These are phyloP conservation scores for Acanthamoeba lenticulata DNA, from an alignment of 208 protist species.

Conservation along the genomic window DNA sequence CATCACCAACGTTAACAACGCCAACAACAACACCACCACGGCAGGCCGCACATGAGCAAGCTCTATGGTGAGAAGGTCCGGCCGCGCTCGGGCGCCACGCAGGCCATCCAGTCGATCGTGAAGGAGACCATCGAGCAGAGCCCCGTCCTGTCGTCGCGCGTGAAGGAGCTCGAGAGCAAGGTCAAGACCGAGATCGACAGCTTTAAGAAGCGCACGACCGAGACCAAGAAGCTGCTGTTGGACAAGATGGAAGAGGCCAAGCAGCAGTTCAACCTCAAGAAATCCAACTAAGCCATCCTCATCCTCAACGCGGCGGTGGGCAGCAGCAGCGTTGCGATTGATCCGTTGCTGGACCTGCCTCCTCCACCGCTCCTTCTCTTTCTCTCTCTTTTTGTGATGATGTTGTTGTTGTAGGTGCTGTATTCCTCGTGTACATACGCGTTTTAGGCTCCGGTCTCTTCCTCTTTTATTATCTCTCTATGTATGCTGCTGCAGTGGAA, in stretches of 20 bases:
- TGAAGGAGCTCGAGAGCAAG: constrained; percentile 39
- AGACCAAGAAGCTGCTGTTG: constrained; percentile 34
- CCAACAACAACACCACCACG: neutral
- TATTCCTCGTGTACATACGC: too few species aligned
- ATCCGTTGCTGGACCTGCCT: neutral
- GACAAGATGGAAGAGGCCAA: constrained; percentile 63
- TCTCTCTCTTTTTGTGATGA: neutral
- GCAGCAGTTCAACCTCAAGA: constrained; percentile 31
- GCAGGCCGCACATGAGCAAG: constrained; percentile 79
- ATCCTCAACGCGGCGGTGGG: neutral
- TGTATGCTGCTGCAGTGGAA: too few species aligned
- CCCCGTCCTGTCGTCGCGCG: neutral
- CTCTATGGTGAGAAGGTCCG: constrained; percentile 76
- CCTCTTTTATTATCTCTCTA: too few species aligned
- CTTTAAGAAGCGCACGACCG: constrained; percentile 28
- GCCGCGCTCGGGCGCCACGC: constrained; percentile 50
- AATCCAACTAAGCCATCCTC: neutral
- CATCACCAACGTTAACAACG: neutral
- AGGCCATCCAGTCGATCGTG: constrained; percentile 64
- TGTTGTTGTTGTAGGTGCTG: too few species aligned
- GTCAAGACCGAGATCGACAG: constrained; percentile 52
- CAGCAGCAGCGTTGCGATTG: neutral
- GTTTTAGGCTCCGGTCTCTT: too few species aligned
- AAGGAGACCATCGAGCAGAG: constrained; percentile 48
- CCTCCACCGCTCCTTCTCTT: neutral